These are phyloP conservation scores for Stellera chamaejasme DNA, from an alignment of 345 rosid genomes.

Conservation along the genomic window DNA sequence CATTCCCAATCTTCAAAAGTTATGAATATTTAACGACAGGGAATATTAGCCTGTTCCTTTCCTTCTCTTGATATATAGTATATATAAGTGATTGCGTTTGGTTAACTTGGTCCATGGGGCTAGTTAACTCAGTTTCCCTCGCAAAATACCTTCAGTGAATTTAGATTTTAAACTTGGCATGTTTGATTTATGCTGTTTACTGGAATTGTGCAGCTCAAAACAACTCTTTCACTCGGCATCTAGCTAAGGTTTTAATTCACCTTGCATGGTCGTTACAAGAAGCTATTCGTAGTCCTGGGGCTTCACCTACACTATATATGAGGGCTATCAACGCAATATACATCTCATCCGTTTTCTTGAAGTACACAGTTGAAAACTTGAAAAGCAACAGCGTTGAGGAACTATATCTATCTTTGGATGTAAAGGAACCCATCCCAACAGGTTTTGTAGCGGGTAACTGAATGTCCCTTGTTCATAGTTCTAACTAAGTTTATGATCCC, in stretches of 20 bases:
- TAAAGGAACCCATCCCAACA: conserved; percentile 50
- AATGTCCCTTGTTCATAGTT: too few species aligned
- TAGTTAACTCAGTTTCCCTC: too few species aligned
- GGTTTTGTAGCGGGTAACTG: conserved; percentile 49
- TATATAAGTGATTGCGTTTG: too few species aligned
- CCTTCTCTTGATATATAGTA: too few species aligned
- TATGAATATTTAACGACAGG: too few species aligned
- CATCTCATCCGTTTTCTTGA: conserved; percentile 76
- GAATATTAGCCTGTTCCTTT: too few species aligned
- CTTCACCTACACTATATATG: conserved; percentile 27
- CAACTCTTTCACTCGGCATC: conserved; percentile 74
- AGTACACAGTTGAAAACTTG: conserved; percentile 62
- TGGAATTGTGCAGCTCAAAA: conserved; percentile 51
- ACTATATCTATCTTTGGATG: conserved; percentile 55
- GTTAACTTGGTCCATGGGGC: too few species aligned
- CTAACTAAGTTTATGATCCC: not conserved
- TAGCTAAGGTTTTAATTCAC: conserved; percentile 81
- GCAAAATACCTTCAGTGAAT: too few species aligned
- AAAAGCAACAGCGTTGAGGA: conserved; percentile 40
- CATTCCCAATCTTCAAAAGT: too few species aligned
- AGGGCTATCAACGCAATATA: conserved; percentile 74
- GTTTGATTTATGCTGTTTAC: not conserved
- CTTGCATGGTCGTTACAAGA: conserved; percentile 76
- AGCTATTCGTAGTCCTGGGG: conserved; percentile 41
- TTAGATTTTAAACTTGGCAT: too few species aligned